A percentile compares a stretch with the other conserved stretches of the same genome.
These are phyloP conservation scores for Penicillium cosmopolitanum DNA, from an alignment of 495 filamentous ascomycete species.

Conservation along the genomic window DNA sequence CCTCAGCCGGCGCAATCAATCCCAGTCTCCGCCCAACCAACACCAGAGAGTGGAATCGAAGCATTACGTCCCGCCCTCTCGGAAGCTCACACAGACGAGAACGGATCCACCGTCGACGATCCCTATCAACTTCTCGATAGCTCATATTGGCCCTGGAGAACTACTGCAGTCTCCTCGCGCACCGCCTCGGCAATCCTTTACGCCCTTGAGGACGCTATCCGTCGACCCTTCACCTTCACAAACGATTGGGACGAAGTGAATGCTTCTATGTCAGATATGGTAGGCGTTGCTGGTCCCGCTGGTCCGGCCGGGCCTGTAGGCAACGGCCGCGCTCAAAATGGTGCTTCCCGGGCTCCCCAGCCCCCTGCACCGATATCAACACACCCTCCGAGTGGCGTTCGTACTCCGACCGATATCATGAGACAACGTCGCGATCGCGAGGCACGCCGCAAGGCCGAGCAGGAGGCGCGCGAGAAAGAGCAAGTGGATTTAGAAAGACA, in stretches of 20 bases:
- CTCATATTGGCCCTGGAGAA: conserved; percentile 57
- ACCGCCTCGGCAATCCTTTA: conserved; percentile 83
- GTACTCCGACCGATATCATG: conserved; percentile 75
- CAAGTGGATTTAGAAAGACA: conserved; percentile 57
- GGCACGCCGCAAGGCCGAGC: conserved; percentile 65
- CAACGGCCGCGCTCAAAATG: conserved; percentile 54
- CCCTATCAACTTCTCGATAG: conserved; percentile 37
- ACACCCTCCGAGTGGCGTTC: conserved; percentile 47
- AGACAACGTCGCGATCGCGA: conserved; percentile 69
- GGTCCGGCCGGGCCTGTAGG: conserved; percentile 29
- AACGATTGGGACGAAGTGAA: conserved; percentile 85
- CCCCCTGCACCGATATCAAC: conserved; percentile 52
- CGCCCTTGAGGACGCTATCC: conserved; percentile 87
- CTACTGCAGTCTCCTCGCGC: conserved; percentile 61
- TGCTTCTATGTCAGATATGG: conserved; percentile 90
- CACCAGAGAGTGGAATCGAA: conserved; percentile 27
- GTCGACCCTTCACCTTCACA: conserved; percentile 81
- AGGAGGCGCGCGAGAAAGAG: conserved; percentile 50
- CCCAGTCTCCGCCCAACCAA: conserved; percentile 30
- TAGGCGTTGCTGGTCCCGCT: conserved; percentile 53
- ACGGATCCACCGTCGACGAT: conserved; percentile 45
- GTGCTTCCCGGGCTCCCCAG: conserved; percentile 47
- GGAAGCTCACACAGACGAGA: conserved; percentile 43
- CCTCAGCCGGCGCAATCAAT: conserved; percentile 34
- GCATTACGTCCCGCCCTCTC: conserved; percentile 40